Evolutionary conservation across 305 asterid species (phyloP), one percentile per base, ranked within the genome.

Genomic region (Plantago coronopus): DNA sequence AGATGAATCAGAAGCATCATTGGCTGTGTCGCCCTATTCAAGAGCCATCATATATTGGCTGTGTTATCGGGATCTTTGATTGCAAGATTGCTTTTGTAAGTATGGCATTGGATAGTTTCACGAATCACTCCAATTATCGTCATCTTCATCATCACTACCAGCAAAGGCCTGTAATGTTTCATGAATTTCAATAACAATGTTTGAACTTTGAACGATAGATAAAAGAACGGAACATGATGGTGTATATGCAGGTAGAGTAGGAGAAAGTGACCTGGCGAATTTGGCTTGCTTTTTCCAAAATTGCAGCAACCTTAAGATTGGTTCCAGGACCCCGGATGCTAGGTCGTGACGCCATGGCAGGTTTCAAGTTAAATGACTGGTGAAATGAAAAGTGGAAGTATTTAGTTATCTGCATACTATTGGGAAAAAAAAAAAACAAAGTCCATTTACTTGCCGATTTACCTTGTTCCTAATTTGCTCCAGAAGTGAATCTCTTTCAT

Each of bases 361-460:
- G 97, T 76, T 75, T 93, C 83, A 93, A 76, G 75, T 87, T 93
- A 89, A 87, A 93, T 68, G 99, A 89, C 99, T 93, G 80, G 34
- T 47, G 59, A 68, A 72, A 69, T 12, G 22, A 63, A 73, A 63
- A 64, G 22, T 57, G 23, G 18, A 37, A 20, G 42, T 20, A 27
- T 73, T 43, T 54, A 59, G 74, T 68, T 68, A 77, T 76, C 47
- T 61, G 70, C 75, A 10, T 38, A 38, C 16, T 11, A 11, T 68
- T 65, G 64, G 62, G 47, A 59, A 50, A 57, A 13, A 17, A 57
- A 34, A 22, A 66, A 11, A 60, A 38, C 20, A 48, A 54, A 54
- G 31, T 20, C 38, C 57, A 44, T 42, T 50, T 59, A 25, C 60
- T 46, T 62, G 54, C 59, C 57, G 11, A 63, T 64, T 56, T 74